Evolutionary conservation across 805 yeast genomes (phyloP), one percentile per base, ranked within the genome.

Genomic region (Sugiyamaella mastotermitis): DNA sequence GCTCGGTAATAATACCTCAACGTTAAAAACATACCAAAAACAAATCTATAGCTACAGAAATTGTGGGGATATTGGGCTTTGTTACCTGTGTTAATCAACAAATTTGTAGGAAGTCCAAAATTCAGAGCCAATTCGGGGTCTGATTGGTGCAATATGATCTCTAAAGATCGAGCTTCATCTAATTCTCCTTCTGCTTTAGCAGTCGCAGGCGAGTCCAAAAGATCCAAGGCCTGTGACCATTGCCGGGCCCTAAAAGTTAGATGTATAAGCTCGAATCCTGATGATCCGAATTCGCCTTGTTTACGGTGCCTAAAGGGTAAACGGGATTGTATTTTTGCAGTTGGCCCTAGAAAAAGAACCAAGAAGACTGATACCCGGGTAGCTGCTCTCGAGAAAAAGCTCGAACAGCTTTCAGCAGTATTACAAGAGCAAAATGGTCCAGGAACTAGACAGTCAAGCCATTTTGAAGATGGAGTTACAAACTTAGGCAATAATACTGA

Each of bases 221-320:
- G 56, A 16, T 35, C 53, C 19, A 50, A 55, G 37, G 68, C 68
- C 7, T 63, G 68, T 42, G 57, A 57, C 18, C 51, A 58, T 35
- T 87, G 97, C 55, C 94, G 90, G 51, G 57, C 83, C 0, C 68
- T 85, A 35, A 87, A 87, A 54, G 95, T 87, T 23, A 77, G 81
- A 49, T 87, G 97, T 59, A 76, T 81, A 5, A 92, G 95, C 0
- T 66, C 80, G 1, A 79, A 79, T 52, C 62, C 64, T 0, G 51
- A 65, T 21, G 72, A 79, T 41, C 78, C 78, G 7, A 57, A 66
- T 2, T 78, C 81, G 3, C 76, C 88, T 0, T 87, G 97, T 60
- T 61, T 72, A 9, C 68, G 96, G 29, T 87, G 97, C 53, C 45
- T 72, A 17, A 82, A 77, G 55, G 68, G 80, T 20, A 69, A 72